phyloP scores from a whole-genome alignment of 2,329 filamentous ascomycete genomes.

The Raffaelea albimanens region DNA sequence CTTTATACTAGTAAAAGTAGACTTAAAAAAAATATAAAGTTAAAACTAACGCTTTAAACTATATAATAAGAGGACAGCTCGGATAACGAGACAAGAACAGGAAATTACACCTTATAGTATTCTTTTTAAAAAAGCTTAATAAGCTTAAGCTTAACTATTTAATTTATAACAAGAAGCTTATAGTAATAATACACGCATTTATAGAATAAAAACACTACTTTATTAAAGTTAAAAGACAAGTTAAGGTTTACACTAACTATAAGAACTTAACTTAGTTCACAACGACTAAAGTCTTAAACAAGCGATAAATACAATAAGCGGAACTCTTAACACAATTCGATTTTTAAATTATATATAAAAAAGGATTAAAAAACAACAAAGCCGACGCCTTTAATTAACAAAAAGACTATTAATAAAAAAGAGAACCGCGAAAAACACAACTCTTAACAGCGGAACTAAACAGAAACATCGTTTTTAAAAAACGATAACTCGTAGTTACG shows the following conservation, averaged over 20 bases:
- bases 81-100: conserved; percentile 8
- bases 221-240: background rate
- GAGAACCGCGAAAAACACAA: too few relatives aligned
- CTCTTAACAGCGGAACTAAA: too few relatives aligned
- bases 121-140: conserved; percentile 12
- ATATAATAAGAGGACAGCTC: conserved; percentile 11
- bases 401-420: background rate
- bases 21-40: conserved; percentile 13
- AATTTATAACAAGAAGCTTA: background rate
- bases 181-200: background rate
- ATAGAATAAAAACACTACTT: background rate
- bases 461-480: too few relatives aligned
- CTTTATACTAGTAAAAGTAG: too few relatives aligned
- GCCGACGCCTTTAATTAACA: too few relatives aligned
- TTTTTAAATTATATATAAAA: background rate
- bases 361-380: too few relatives aligned
- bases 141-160: conserved; percentile 16
- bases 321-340: background rate
- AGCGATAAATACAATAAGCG: background rate
- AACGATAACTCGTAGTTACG: too few relatives aligned
- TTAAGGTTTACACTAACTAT: background rate
- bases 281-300: background rate
- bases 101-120: conserved; percentile 6
- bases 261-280: background rate
- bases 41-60: conserved; percentile 15